These are phyloP conservation scores for Curvularia sp. DNA, from an alignment of 2,329 filamentous ascomycete genomes.

Conservation along the genomic window DNA sequence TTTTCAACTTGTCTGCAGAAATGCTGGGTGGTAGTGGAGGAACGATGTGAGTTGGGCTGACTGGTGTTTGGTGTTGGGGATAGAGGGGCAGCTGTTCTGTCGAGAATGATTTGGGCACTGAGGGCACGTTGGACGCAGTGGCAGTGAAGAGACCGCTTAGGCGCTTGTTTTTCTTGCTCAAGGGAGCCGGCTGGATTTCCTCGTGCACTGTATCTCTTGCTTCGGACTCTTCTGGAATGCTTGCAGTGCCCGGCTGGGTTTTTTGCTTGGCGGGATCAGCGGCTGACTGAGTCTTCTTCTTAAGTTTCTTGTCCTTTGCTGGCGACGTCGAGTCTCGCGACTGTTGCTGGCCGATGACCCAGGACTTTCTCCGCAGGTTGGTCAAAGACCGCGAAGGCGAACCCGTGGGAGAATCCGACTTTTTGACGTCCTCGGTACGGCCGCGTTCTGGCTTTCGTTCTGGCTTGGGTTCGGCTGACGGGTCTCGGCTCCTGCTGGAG, in stretches of 20 bases:
- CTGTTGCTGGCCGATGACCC: conserved; percentile 33
- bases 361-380: conserved; percentile 49
- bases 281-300: conserved; percentile 28
- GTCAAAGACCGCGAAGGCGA: conserved; percentile 46
- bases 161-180: conserved; percentile 48
- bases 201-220: conserved; percentile 32
- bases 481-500: conserved; percentile 45
- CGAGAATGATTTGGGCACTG: conserved; percentile 58
- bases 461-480: conserved; percentile 40
- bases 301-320: conserved; percentile 24
- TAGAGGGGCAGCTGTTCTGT: conserved; percentile 55
- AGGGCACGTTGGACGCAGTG: conserved; percentile 48
- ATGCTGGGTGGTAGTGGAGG: conserved; percentile 54
- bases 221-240: conserved; percentile 44
- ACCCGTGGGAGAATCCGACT: conserved; percentile 31
- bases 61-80: conserved; percentile 41
- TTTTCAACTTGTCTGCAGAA: conserved; percentile 53
- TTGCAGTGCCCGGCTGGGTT: conserved; percentile 30
- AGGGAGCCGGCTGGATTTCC: conserved; percentile 34
- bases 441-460: conserved; percentile 40
- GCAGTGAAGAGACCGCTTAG: conserved; percentile 45
- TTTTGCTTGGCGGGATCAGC: conserved; percentile 38
- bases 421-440: conserved; percentile 37
- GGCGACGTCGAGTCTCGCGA: conserved; percentile 25
- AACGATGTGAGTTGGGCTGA: conserved; percentile 46